Evolutionary conservation across 306 rosid species (phyloP).

Genomic region (Inga leiocalycina): DNA sequence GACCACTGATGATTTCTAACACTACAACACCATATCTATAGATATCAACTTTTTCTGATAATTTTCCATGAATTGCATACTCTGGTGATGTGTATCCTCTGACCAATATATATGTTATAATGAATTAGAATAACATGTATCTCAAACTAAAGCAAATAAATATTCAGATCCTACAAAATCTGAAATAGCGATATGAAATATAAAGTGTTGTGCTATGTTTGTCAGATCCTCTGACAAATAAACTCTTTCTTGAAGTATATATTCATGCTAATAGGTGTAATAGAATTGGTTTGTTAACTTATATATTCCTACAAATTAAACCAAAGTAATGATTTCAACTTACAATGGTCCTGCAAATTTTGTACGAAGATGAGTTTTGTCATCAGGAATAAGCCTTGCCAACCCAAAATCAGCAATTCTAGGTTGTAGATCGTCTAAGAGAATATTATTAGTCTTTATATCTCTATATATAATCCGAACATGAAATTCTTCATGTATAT

Average conservation of each 20-base stretch:
- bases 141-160: background rate
- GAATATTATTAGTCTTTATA: background rate
- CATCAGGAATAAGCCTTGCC: background rate
- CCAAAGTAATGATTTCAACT: background rate
- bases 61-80: background rate
- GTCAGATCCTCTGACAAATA: background rate
- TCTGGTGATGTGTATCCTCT: constrained; percentile 17
- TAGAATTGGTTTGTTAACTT: too few relatives aligned
- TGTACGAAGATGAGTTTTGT: background rate
- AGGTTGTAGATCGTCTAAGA: background rate
- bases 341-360: constrained; percentile 54
- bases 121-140: background rate
- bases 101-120: background rate
- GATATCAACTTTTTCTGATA: background rate
- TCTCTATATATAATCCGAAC: background rate
- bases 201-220: background rate
- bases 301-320: background rate
- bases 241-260: background rate
- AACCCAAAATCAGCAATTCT: background rate
- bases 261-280: background rate
- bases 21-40: background rate
- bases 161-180: background rate
- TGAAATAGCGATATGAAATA: background rate
- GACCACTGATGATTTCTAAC: background rate
- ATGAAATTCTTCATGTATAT: background rate